Percentiles rank a stretch among this genome's conserved stretches.
These are phyloP conservation scores for Mariannaea sp. DNA, from an alignment of 2,329 filamentous ascomycete genomes.

Conservation along the genomic window DNA sequence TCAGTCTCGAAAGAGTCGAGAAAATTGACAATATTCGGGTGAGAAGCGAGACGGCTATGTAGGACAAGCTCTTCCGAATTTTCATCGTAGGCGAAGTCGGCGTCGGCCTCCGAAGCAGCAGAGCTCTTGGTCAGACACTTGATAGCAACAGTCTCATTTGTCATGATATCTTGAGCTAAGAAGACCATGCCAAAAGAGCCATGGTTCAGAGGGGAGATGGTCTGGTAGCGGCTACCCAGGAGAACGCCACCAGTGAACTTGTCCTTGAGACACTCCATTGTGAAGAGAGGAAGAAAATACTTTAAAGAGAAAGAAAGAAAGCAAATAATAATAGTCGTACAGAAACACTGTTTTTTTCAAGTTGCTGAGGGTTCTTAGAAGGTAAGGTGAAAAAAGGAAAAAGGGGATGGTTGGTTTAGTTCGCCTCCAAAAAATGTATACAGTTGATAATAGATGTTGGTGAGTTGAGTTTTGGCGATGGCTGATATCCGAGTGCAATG, in stretches of 20 bases:
- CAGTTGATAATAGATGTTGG: conserved; percentile 26
- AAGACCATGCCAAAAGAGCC: conserved; percentile 99
- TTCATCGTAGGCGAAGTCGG: conserved; percentile 77
- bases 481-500: too few relatives aligned
- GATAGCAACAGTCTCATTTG: conserved; percentile 83
- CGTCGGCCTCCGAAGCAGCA: conserved; percentile 62
- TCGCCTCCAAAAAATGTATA: conserved; percentile 19
- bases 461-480: too few relatives aligned
- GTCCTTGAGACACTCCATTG: conserved; percentile 85
- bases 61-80: conserved; percentile 79
- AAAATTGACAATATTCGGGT: conserved; percentile 93
- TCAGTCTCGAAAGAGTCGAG: conserved; percentile 91
- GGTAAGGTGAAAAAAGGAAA: conserved; percentile 4
- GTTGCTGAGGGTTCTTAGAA: conserved; percentile 22
- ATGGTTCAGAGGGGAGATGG: conserved; percentile 93
- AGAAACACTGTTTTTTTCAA: conserved; percentile 34
- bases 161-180: conserved; percentile 79
- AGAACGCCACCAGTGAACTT: conserved; percentile 79
- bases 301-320: conserved; percentile 24
- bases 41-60: conserved; percentile 76
- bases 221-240: conserved; percentile 87
- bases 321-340: conserved; percentile 40
- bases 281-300: conserved; percentile 23
- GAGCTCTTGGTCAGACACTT: conserved; percentile 91
- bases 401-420: conserved; percentile 8